These are phyloP conservation scores for Crithidia brevicula DNA, from an alignment of 208 protist genomes.

Conservation along the genomic window DNA sequence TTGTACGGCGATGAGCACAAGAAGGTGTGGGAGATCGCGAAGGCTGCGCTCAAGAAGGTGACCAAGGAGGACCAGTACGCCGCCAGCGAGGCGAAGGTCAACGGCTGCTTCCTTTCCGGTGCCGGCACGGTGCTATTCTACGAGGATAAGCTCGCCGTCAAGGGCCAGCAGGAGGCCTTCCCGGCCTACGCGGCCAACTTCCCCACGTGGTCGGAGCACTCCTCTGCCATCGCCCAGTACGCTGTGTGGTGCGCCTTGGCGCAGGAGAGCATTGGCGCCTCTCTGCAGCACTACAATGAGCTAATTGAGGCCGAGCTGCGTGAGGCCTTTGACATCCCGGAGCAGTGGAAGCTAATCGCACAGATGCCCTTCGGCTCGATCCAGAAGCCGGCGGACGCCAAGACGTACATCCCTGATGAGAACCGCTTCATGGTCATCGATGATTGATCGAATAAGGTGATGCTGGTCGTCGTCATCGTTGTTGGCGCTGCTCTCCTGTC, in stretches of 20 bases:
- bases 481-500: no score
- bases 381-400: constrained; percentile 33
- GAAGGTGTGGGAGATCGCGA: constrained; percentile 54
- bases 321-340: constrained; percentile 38
- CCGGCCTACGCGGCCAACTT: constrained; percentile 49
- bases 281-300: constrained; percentile 60
- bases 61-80: constrained; percentile 33
- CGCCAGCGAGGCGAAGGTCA: constrained; percentile 40
- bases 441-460: constrained; percentile 21
- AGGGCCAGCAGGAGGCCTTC: constrained; percentile 46
- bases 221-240: constrained; percentile 53
- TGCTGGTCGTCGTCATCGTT: no score
- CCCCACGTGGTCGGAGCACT: constrained; percentile 47
- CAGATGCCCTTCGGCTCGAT: constrained; percentile 70
- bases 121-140: constrained; percentile 66
- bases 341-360: constrained; percentile 48
- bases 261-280: constrained; percentile 40
- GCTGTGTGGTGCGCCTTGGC: constrained; percentile 63
- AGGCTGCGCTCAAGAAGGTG: constrained; percentile 41
- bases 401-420: constrained; percentile 41
- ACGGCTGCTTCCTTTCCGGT: constrained; percentile 48
- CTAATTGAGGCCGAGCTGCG: constrained; percentile 44
- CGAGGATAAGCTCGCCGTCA: constrained; percentile 42
- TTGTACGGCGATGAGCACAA: constrained; percentile 57
- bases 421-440: constrained; percentile 44